Evolutionary conservation across 1,139 yeast species (phyloP).

Genomic region (Pichia sp.): DNA sequence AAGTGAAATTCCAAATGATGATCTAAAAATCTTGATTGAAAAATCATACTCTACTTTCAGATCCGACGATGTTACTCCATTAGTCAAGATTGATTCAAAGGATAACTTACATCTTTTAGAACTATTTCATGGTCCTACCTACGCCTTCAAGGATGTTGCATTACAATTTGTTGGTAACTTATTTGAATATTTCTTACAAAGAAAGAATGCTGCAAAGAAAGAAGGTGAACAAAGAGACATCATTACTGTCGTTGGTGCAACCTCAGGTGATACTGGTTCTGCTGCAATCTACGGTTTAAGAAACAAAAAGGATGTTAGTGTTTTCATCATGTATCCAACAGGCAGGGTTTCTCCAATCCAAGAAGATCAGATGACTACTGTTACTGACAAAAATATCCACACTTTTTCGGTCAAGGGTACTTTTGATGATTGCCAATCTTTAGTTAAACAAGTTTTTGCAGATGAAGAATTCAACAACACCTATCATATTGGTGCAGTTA

Average conservation of each 20-base stretch:
- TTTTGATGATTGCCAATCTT: conserved; percentile 96
- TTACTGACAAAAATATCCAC: conserved; percentile 88
- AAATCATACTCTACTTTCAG: conserved; percentile 88
- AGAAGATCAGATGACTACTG: conserved; percentile 98
- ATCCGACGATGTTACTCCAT: conserved; percentile 78
- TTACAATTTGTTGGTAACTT: conserved; percentile 95
- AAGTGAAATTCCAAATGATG: conserved; percentile 64
- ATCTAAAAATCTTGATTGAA: conserved; percentile 53
- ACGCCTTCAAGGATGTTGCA: conserved; percentile 98
- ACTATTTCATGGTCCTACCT: conserved; percentile 97
- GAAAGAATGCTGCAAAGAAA: conserved; percentile 62
- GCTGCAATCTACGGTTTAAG: conserved; percentile 98
- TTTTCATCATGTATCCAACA: conserved; percentile 90
- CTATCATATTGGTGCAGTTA: conserved; percentile 95
- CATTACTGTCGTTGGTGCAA: conserved; percentile 96
- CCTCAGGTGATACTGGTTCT: conserved; percentile 98
- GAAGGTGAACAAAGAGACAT: conserved; percentile 56
- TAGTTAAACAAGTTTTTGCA: conserved; percentile 88
- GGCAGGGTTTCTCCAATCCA: conserved; percentile 97
- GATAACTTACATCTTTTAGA: conserved; percentile 68
- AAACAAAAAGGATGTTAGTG: conserved; percentile 94
- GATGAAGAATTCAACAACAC: conserved; percentile 80
- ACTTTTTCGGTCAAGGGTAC: conserved; percentile 93
- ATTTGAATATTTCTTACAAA: conserved; percentile 81
- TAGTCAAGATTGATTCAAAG: conserved; percentile 47